Base-by-base conservation (phyloP, 495 filamentous ascomycete species). In the Bacidia gigantensis region DNA sequence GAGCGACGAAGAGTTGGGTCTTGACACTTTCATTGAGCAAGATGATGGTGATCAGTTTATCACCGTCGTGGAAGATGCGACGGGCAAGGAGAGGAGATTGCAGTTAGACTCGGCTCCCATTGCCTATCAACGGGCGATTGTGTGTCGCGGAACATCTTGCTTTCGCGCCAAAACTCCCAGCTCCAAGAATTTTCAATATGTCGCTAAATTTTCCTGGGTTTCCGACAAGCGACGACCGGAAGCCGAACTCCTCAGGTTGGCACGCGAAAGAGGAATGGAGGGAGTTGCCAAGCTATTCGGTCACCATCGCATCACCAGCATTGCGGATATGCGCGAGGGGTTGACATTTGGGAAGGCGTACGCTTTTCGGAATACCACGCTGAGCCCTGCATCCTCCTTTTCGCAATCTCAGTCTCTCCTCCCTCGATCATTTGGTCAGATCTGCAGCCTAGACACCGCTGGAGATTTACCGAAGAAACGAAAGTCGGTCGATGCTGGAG, bases 1-100 rank as follows among this genome's bases (percentile, higher is more conserved):
- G 57, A 49, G 43, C n/a, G 62, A 64, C 26, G 54, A 58, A 26
- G 62, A 65, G 50, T 58, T 67, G 24, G 38, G 45, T 7, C 22
- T 49, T 20, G 38, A 54, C 23, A 50, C 29, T 35, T 54, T 54
- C 20, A 25, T 18, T 11, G 32, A 54, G 35, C 26, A 11, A 32
- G 29, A 54, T 42, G 38, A 22, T 2, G 41, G 11, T 17, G 29
- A 20, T 20, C 45, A 17, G 11, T 54, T 54, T 26, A 50, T 54
- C 11, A 49, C 38, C 17, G 42, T 54, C 26, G 49, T 12, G 3
- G 39, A 41, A 14, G 52, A 54, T 49, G 23, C 38, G n/a, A 42
- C 17, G 18, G 45, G 29, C 3, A 42, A 49, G 38, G 20, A 54
- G 45, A 54, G 39, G 3, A 54, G 43, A 42, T 21, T 54, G 32